Evolutionary conservation across 1,284 basidiomycete species (phyloP), one percentile per base, ranked within the genome.

Genomic region (Leccinum griseonigrum): DNA sequence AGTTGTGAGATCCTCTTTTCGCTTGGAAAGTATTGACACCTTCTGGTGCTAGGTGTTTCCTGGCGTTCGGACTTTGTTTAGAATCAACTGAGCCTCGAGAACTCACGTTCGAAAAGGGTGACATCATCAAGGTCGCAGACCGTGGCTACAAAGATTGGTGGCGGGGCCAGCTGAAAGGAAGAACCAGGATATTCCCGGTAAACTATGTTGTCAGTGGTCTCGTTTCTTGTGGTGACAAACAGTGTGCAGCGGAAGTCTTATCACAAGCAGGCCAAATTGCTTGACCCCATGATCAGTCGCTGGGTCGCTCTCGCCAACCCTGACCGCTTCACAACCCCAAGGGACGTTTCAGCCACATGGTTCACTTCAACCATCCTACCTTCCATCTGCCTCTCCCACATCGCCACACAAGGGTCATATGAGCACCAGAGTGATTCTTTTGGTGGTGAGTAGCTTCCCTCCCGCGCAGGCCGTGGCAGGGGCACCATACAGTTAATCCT

Each of bases 61-160:
- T 13, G 9, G 38, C 0, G 22, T 32, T n/a, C 55, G 91, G 16
- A 97, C 97, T 0, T 74, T 99, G 66, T 95, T 98, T 74, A 87
- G 86, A 91, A 53, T 90, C 95, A 0, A 88, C 89, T 0, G 95
- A 97, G 72, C 84, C 89, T 0, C 96, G 96, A 11, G 97, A 99
- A 76, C 83, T 99, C 7, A 87, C 88, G 1, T 98, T 99, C 73
- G 88, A 92, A 61, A 92, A 92, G 67, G 97, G 95, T 2, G 97
- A 99, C 69, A 81, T 98, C 58, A 96, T 99, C 78, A 95, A 95
- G 68, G 97, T 98, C 14, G 87, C 99, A 10, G 95, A 98, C 75
- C 87, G 94, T 50, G 92, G 91, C 29, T 98, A 98, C 78, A 92
- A 95, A 71, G 95, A 98, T 74, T 99, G 97, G 97, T 99, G 97